Conservation (phyloP, 2,329 filamentous ascomycete genomes). For the Aspergillus aculeatus region DNA sequence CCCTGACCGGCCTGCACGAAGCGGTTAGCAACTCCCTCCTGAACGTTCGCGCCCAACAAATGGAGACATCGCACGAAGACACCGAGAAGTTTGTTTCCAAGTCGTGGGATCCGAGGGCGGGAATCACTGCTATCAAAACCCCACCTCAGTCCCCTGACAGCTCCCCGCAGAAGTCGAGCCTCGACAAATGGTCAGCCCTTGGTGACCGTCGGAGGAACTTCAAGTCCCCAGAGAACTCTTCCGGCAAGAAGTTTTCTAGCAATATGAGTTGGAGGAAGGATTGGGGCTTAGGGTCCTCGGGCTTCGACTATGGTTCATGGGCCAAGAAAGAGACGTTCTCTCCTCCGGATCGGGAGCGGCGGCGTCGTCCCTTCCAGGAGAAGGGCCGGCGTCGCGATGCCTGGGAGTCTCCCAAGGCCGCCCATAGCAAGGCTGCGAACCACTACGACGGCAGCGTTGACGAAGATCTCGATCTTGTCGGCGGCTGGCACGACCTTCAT, state of each 20-base stretch:
- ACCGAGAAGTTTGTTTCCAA: slow-evolving; percentile 22
- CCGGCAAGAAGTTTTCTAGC: slow-evolving; percentile 49
- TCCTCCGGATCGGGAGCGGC: slow-evolving; percentile 32
- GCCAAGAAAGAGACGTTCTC: slow-evolving; percentile 34
- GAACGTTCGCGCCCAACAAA: slow-evolving; percentile 46
- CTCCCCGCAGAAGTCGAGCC: slow-evolving; percentile 50
- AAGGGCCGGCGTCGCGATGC: slow-evolving; percentile 49
- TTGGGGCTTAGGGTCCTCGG: slow-evolving; percentile 39
- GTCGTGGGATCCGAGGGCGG: slow-evolving; percentile 65
- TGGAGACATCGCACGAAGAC: slow-evolving; percentile 25
- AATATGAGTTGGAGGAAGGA: slow-evolving; percentile 45
- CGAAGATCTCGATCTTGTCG: slow-evolving; percentile 89
- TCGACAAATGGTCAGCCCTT: slow-evolving; percentile 88
- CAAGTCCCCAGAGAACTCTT: slow-evolving; percentile 53
- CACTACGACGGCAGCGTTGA: slow-evolving; percentile 56
- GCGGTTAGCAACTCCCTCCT: slow-evolving; percentile 53
- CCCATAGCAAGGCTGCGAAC: slow-evolving; percentile 33
- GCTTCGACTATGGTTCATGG: slow-evolving; percentile 36
- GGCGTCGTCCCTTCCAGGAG: slow-evolving; percentile 42
- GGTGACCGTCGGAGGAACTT: slow-evolving; percentile 78
- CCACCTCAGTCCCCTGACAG: slow-evolving; percentile 56
- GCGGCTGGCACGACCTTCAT: slow-evolving; percentile 76
- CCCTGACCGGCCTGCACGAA: slow-evolving; percentile 55
- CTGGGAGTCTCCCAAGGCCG: slow-evolving; percentile 30
- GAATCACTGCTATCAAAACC: slow-evolving; percentile 41